Conservation (phyloP, 805 yeast species). For the Candida maris region DNA sequence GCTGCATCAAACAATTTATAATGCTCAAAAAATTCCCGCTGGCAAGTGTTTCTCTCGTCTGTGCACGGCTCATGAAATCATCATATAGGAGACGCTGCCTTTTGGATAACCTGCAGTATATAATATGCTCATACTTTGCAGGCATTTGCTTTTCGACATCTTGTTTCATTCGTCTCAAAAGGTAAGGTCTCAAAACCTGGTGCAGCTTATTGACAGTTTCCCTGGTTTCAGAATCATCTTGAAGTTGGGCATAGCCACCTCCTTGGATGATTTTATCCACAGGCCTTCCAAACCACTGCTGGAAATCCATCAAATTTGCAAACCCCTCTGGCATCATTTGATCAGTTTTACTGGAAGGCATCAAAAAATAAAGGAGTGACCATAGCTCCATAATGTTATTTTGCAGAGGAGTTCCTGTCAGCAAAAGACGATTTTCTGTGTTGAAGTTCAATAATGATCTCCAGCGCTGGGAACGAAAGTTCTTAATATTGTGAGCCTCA, state of each 20-base stretch:
- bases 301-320: constrained; percentile 93
- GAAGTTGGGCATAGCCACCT: constrained; percentile 38
- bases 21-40: constrained; percentile 94
- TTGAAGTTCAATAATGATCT: constrained; percentile 91
- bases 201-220: constrained; percentile 86
- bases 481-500: constrained; percentile 97
- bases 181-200: constrained; percentile 88
- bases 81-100: constrained; percentile 90
- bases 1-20: constrained; percentile 95
- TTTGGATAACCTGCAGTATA: constrained; percentile 87
- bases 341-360: constrained; percentile 74
- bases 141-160: constrained; percentile 99
- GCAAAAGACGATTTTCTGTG: constrained; percentile 77
- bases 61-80: constrained; percentile 96
- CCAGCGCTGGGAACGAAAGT: constrained; percentile 96
- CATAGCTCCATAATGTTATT: constrained; percentile 93
- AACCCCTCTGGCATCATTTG: constrained; percentile 90
- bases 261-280: constrained; percentile 89
- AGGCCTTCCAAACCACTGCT: constrained; percentile 98
- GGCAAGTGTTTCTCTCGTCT: constrained; percentile 87
- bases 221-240: constrained; percentile 71
- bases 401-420: constrained; percentile 97
- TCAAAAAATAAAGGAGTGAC: constrained; percentile 90
- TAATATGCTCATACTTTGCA: constrained; percentile 91
- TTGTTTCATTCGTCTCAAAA: constrained; percentile 84